phyloP scores from a whole-genome alignment of 169 alveolate genomes.

The Eimeria necatrix region DNA sequence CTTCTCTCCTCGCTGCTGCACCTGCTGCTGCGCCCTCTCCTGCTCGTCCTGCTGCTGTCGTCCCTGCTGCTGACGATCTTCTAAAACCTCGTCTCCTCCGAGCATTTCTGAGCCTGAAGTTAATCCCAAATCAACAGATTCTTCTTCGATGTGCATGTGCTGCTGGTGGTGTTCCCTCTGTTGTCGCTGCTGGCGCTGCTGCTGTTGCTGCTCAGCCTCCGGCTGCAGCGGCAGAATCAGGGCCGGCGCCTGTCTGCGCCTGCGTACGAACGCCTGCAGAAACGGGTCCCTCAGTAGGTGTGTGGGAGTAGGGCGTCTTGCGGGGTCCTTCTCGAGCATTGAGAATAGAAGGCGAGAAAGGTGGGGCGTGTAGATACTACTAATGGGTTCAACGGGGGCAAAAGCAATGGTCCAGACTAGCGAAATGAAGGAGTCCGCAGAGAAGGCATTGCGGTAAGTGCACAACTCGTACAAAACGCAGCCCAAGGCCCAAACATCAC shows the following conservation, averaged over 20 bases:
- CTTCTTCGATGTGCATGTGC: neutral
- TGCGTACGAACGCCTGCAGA: neutral
- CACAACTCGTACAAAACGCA: conserved; percentile 92
- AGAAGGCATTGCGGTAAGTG: conserved; percentile 92
- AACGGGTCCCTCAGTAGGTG: conserved; percentile 30
- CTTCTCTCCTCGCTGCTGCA: neutral
- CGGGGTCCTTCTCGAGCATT: conserved; percentile 72
- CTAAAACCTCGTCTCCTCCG: neutral
- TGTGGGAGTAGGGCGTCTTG: conserved; percentile 47
- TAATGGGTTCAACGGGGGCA: conserved; percentile 88
- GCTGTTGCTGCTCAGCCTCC: conserved; percentile 27
- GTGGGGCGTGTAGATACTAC: conserved; percentile 58
- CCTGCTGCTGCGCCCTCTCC: conserved; percentile 45
- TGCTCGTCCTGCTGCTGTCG: conserved; percentile 5
- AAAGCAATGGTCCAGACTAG: conserved; percentile 91
- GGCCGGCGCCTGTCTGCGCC: neutral
- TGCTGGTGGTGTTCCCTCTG: neutral
- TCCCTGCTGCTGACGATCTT: neutral
- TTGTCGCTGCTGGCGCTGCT: conserved; percentile 2
- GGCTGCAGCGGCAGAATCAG: neutral
- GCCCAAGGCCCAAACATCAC: conserved; percentile 99
- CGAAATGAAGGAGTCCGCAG: conserved; percentile 89
- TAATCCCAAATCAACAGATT: too few relatives aligned
- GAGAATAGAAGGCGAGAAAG: conserved; percentile 21
- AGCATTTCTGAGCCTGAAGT: too few relatives aligned